phyloP scores from a whole-genome alignment of 352 stramenopile genomes.

The Phytophthora chlamydospora region DNA sequence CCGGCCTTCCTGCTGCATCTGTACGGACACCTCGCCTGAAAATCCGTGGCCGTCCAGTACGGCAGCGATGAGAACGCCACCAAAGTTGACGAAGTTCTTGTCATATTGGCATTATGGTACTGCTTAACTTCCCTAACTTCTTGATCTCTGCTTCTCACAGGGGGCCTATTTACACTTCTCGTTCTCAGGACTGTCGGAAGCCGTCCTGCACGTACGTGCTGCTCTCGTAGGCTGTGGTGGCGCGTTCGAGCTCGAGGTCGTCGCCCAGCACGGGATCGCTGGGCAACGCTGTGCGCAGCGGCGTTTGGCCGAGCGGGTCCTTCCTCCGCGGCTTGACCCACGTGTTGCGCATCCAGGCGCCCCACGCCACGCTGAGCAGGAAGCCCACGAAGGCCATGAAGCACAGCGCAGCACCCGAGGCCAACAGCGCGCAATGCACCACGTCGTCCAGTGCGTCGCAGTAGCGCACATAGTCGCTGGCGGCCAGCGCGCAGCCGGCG shows the following conservation, averaged over 20 bases:
- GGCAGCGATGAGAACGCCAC: background rate
- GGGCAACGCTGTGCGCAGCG: background rate
- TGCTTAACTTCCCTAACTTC: constrained; percentile 19
- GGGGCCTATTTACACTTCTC: constrained; percentile 31
- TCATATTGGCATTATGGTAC: constrained; percentile 36
- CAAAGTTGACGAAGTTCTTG: constrained; percentile 14
- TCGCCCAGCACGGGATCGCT: constrained; percentile 26
- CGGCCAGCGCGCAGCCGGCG: constrained; percentile 60
- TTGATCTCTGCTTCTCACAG: background rate
- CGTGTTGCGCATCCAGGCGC: constrained; percentile 53
- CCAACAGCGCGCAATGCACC: constrained; percentile 60
- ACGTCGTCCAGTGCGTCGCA: constrained; percentile 45
- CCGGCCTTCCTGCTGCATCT: background rate
- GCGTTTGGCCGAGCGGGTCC: constrained; percentile 11
- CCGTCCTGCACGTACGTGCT: constrained; percentile 37
- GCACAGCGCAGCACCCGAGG: constrained; percentile 53
- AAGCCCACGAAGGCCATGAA: constrained; percentile 71
- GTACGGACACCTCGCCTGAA: no score
- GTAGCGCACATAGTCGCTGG: constrained; percentile 73
- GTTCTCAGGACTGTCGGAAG: constrained; percentile 22
- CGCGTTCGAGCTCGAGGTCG: constrained; percentile 29
- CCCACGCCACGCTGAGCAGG: constrained; percentile 63
- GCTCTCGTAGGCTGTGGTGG: constrained; percentile 33
- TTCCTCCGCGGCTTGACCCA: constrained; percentile 35
- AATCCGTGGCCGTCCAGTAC: background rate